These are phyloP conservation scores for Stylosanthes scabra DNA, from an alignment of 331 rosid species.

Conservation along the genomic window DNA sequence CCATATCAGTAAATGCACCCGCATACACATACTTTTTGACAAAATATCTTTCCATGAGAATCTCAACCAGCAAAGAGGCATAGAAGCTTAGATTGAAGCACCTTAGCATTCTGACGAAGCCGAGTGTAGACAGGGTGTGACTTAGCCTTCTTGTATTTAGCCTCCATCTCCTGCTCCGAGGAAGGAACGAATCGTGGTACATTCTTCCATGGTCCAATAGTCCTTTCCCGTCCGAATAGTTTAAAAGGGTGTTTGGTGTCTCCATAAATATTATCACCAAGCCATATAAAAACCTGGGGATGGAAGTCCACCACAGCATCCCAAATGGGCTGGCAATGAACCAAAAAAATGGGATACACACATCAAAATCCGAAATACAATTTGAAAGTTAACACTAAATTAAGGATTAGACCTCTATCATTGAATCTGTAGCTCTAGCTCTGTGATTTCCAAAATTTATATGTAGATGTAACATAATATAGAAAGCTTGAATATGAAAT, in stretches of 20 bases:
- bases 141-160: conserved; percentile 65
- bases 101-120: conserved; percentile 59
- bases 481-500: not conserved
- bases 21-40: conserved; percentile 13
- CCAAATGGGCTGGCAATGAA: conserved; percentile 74
- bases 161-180: conserved; percentile 66
- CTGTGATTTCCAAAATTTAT: conserved; percentile 7
- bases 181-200: conserved; percentile 69
- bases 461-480: conserved; percentile 4
- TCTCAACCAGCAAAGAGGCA: conserved; percentile 24
- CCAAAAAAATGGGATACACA: conserved; percentile 26
- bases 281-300: conserved; percentile 81
- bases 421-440: conserved; percentile 17
- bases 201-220: conserved; percentile 87
- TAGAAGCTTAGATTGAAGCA: conserved; percentile 36
- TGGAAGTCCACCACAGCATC: conserved; percentile 59
- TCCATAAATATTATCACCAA: conserved; percentile 91
- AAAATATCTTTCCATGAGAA: conserved; percentile 20
- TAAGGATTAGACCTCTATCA: conserved; percentile 6
- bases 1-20: conserved; percentile 23
- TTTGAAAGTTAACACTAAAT: not conserved
- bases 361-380: conserved; percentile 20
- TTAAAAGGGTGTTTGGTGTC: conserved; percentile 73
- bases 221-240: conserved; percentile 74
- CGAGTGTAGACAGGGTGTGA: conserved; percentile 64